phyloP scores from a whole-genome alignment of 805 yeast genomes.

The Ascoidea asiatica region DNA sequence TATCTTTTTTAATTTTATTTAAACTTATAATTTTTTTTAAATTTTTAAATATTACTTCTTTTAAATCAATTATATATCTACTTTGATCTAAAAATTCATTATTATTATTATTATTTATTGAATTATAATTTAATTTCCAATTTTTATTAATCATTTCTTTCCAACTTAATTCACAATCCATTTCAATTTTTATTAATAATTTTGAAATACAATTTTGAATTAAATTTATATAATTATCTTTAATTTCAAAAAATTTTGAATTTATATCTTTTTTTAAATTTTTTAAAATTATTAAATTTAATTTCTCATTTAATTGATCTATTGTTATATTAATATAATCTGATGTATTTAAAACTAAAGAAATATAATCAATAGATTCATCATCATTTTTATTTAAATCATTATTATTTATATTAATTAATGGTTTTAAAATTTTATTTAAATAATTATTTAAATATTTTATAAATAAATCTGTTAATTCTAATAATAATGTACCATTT shows the following conservation, averaged over 20 bases:
- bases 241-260: slow-evolving; percentile 37
- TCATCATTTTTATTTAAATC: slow-evolving; percentile 26
- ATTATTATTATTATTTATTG: no score
- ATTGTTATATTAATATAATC: slow-evolving; percentile 77
- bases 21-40: slow-evolving; percentile 29
- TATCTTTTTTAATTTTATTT: slow-evolving; percentile 49
- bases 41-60: slow-evolving; percentile 29
- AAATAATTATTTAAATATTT: slow-evolving; percentile 53
- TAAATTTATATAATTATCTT: slow-evolving; percentile 40
- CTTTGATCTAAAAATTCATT: slow-evolving; percentile 63
- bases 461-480: slow-evolving; percentile 45
- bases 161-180: slow-evolving; percentile 62
- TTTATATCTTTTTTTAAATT: slow-evolving; percentile 19
- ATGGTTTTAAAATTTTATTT: slow-evolving; percentile 31
- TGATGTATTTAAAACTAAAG: slow-evolving; percentile 73
- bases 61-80: slow-evolving; percentile 49
- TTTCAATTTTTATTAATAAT: slow-evolving; percentile 42
- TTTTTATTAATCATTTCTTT: slow-evolving; percentile 67
- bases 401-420: slow-evolving; percentile 28
- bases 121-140: slow-evolving; percentile 56
- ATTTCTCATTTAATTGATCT: slow-evolving; percentile 58
- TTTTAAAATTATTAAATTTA: slow-evolving; percentile 15
- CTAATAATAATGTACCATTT: slow-evolving; percentile 25
- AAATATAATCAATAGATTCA: slow-evolving; percentile 53
- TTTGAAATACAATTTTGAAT: slow-evolving; percentile 44